A percentile compares a stretch with the other conserved stretches of the same genome.
phyloP scores from a whole-genome alignment of 225 moss, liverwort and hornwort species.

The Takakia lepidozioides region DNA sequence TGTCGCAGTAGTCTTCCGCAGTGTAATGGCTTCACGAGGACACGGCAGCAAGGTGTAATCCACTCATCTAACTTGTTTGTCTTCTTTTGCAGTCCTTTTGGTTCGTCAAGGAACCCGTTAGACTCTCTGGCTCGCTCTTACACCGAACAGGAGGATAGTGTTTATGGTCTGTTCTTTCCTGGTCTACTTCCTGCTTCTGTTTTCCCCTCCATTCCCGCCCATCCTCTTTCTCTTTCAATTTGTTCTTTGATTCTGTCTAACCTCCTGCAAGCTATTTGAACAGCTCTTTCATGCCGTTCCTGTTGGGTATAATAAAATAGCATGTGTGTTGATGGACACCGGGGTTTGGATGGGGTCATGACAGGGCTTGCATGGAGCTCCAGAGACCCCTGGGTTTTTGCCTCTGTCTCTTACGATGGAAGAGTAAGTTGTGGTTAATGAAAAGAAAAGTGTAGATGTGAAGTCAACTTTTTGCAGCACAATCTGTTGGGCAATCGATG shows the following conservation, averaged over 20 bases:
- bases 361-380: constrained; percentile 84
- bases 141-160: constrained; percentile 84
- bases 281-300: too few relatives aligned
- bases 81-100: constrained; percentile 41
- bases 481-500: background rate
- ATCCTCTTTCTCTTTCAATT: too few relatives aligned
- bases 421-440: constrained; percentile 33
- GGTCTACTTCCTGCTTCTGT: background rate
- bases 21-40: background rate
- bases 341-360: background rate
- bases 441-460: too few relatives aligned
- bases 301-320: too few relatives aligned
- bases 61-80: background rate
- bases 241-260: background rate
- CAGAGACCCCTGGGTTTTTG: constrained; percentile 79
- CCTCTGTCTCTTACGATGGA: constrained; percentile 76
- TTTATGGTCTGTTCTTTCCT: constrained; percentile 47
- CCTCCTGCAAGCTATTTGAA: background rate
- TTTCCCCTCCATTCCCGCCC: background rate
- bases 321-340: background rate
- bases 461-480: too few relatives aligned
- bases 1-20: background rate
- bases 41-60: background rate
- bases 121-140: constrained; percentile 68
- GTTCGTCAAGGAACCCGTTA: constrained; percentile 42